phyloP scores from a whole-genome alignment of 2,329 filamentous ascomycete genomes.

The Pseudocercospora crystallina region DNA sequence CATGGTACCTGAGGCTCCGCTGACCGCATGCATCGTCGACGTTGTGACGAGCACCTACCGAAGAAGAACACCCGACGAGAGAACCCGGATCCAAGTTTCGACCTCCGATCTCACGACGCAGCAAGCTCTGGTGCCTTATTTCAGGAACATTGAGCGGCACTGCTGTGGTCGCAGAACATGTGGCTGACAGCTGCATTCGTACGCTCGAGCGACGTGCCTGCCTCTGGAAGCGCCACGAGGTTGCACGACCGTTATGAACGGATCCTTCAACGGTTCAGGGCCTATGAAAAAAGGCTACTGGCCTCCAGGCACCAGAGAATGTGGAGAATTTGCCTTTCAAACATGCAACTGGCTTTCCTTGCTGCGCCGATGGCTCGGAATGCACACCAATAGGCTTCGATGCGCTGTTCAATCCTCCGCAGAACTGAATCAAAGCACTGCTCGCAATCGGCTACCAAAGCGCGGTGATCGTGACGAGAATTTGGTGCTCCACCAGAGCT shows the following conservation, averaged over 20 bases:
- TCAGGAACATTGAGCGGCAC: neutral
- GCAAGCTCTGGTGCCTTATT: neutral
- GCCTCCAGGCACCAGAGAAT: no score
- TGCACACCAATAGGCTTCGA: neutral
- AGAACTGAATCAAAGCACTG: neutral
- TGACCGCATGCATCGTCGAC: neutral
- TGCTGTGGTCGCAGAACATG: neutral
- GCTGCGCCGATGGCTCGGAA: no score
- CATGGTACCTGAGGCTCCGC: constrained; percentile 4
- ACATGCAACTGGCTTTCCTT: no score
- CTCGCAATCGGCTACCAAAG: neutral
- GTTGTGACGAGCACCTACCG: constrained; percentile 1
- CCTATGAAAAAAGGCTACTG: no score
- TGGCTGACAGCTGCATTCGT: no score
- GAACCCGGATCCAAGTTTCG: no score
- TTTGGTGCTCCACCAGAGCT: neutral
- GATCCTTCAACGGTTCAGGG: no score
- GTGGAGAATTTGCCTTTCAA: no score
- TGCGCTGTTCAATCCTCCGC: neutral
- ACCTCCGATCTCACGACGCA: neutral
- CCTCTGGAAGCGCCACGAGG: no score
- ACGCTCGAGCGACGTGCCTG: no score
- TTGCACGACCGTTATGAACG: no score
- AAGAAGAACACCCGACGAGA: neutral
- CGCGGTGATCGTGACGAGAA: neutral